These are phyloP conservation scores for Blepharisma japonicum DNA, from an alignment of 73 alveolate genomes.

Conservation along the genomic window DNA sequence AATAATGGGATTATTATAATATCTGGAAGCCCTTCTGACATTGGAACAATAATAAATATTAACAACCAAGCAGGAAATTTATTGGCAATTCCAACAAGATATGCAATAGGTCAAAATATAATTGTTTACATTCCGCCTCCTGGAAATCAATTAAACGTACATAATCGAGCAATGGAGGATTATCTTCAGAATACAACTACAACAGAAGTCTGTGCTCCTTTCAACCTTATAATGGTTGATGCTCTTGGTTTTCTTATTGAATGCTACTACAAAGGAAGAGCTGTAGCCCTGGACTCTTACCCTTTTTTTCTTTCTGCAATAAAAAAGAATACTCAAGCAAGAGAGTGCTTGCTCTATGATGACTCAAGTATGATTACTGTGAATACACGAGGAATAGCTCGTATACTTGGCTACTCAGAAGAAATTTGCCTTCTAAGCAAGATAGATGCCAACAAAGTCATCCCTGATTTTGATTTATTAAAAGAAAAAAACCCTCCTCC, in stretches of 20 bases:
- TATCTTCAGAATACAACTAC: not conserved
- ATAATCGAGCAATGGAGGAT: not conserved
- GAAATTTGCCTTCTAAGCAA: not conserved
- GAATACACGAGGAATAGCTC: not conserved
- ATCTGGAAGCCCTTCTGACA: not conserved
- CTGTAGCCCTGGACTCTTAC: not conserved
- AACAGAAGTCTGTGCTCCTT: constrained; percentile 13
- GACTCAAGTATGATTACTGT: not conserved
- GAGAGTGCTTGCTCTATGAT: constrained; percentile 6
- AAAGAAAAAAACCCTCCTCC: not conserved
- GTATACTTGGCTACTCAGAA: constrained; percentile 7
- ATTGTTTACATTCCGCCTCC: not conserved
- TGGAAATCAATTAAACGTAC: not conserved
- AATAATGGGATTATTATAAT: constrained; percentile 1
- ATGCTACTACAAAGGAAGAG: not conserved
- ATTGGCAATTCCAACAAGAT: not conserved
- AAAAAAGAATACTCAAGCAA: not conserved
- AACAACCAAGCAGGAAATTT: not conserved
- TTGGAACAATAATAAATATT: constrained; percentile 1
- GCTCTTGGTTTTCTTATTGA: constrained; percentile 13
- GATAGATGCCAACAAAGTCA: not conserved
- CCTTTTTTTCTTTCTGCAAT: constrained; percentile 2
- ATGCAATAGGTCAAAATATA: not conserved
- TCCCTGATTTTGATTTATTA: not conserved
- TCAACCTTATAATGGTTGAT: not conserved